These are phyloP conservation scores for Tetrapisispora phaffii DNA, from an alignment of 805 yeast genomes.

Conservation along the genomic window DNA sequence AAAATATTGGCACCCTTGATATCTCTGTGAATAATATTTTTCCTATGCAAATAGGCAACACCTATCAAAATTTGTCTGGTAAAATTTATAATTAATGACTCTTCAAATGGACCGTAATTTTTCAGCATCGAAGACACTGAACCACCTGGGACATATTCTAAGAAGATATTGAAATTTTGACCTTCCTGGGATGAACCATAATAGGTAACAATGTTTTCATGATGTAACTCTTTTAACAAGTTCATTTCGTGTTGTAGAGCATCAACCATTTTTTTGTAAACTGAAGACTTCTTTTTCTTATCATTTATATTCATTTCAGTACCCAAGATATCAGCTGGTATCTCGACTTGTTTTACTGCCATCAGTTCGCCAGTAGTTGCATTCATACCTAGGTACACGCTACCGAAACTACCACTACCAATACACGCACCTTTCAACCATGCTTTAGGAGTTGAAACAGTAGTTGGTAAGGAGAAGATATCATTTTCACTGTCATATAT, in stretches of 20 bases:
- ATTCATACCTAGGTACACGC: constrained; percentile 86
- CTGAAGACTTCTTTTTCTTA: constrained; percentile 16
- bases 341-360: constrained; percentile 92
- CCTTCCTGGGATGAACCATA: constrained; percentile 78
- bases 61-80: constrained; percentile 71
- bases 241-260: constrained; percentile 78
- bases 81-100: constrained; percentile 60
- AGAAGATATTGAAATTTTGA: constrained; percentile 63
- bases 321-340: constrained; percentile 26
- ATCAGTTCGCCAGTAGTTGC: constrained; percentile 86
- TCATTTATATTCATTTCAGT: constrained; percentile 12
- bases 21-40: constrained; percentile 74
- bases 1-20: constrained; percentile 83
- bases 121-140: constrained; percentile 60
- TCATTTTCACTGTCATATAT: constrained; percentile 32
- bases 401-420: constrained; percentile 93
- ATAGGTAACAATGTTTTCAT: constrained; percentile 87
- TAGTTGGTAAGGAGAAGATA: constrained; percentile 21
- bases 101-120: constrained; percentile 74
- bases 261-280: constrained; percentile 53
- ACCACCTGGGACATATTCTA: constrained; percentile 68
- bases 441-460: constrained; percentile 50
- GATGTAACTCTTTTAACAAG: constrained; percentile 67
- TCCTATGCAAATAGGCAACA: constrained; percentile 60
- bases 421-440: constrained; percentile 92